phyloP scores from a whole-genome alignment of 345 rosid genomes.

The Sisymbrium altissimum region DNA sequence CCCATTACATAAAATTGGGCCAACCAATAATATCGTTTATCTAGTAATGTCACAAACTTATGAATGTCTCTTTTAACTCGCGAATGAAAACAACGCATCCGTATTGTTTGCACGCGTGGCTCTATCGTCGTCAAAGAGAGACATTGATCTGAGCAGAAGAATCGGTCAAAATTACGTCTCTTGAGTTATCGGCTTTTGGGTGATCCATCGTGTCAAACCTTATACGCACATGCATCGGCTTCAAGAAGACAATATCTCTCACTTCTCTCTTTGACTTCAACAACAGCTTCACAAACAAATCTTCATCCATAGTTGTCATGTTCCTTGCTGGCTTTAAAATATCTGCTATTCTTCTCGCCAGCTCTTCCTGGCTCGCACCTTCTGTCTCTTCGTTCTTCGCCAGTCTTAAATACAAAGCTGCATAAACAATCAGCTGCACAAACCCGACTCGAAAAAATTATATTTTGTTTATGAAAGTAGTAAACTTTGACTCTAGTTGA shows the following conservation, averaged over 20 bases:
- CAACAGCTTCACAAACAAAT: conserved; percentile 54
- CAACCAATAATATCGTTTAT: neutral
- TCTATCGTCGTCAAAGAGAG: conserved; percentile 26
- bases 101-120: neutral
- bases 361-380: conserved; percentile 43
- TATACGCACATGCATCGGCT: conserved; percentile 68
- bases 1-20: neutral
- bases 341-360: conserved; percentile 52
- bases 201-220: conserved; percentile 50
- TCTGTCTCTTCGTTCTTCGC: conserved; percentile 32
- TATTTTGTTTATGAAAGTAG: neutral
- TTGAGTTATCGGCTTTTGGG: conserved; percentile 65
- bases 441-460: conserved; percentile 7
- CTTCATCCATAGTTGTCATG: conserved; percentile 34
- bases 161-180: conserved; percentile 56
- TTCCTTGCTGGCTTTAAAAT: conserved; percentile 38
- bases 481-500: neutral
- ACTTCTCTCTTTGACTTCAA: conserved; percentile 51
- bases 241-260: conserved; percentile 60
- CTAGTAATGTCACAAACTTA: neutral
- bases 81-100: neutral
- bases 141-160: conserved; percentile 45
- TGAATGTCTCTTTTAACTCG: neutral
- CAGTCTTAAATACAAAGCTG: conserved; percentile 67
- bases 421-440: conserved; percentile 61